Evolutionary conservation across 805 yeast species (phyloP).

Genomic region (Candida taoyuanica): DNA sequence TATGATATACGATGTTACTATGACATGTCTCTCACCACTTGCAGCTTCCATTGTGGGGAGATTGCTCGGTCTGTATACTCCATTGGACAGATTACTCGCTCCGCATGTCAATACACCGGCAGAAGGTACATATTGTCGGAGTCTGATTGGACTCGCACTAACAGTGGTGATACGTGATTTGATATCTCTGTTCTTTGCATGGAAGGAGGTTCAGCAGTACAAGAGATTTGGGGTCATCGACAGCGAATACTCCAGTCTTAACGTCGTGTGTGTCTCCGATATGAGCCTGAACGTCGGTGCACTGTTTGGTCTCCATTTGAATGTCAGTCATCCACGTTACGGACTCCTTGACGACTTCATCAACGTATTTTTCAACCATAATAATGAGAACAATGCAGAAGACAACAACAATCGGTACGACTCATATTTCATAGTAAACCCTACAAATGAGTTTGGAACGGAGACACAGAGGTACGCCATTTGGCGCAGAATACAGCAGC

Average conservation of each 20-base stretch:
- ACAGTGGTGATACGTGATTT: conserved; percentile 31
- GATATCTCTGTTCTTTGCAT: conserved; percentile 29
- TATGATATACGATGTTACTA: background rate
- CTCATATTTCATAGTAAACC: too few relatives aligned
- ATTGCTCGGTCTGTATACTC: conserved; percentile 22
- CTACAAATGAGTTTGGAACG: too few relatives aligned
- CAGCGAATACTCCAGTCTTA: conserved; percentile 8
- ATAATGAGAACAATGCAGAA: too few relatives aligned
- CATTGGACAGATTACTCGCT: conserved; percentile 21
- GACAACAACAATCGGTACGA: too few relatives aligned
- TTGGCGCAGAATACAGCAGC: too few relatives aligned
- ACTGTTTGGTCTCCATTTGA: too few relatives aligned
- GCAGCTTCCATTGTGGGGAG: conserved; percentile 4
- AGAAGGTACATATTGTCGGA: conserved; percentile 31
- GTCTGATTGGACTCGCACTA: conserved; percentile 31
- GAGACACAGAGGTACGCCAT: too few relatives aligned
- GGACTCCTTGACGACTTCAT: too few relatives aligned
- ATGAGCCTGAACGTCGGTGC: background rate
- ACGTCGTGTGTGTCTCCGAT: conserved; percentile 1
- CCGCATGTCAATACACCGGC: conserved; percentile 32
- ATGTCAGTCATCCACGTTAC: too few relatives aligned
- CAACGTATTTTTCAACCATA: too few relatives aligned
- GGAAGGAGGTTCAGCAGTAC: conserved; percentile 29
- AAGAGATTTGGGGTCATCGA: conserved; percentile 22
- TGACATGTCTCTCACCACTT: conserved; percentile 8